Base-by-base conservation (phyloP, 2,329 filamentous ascomycete genomes). In the Neopestalotiopsis clavispora region DNA sequence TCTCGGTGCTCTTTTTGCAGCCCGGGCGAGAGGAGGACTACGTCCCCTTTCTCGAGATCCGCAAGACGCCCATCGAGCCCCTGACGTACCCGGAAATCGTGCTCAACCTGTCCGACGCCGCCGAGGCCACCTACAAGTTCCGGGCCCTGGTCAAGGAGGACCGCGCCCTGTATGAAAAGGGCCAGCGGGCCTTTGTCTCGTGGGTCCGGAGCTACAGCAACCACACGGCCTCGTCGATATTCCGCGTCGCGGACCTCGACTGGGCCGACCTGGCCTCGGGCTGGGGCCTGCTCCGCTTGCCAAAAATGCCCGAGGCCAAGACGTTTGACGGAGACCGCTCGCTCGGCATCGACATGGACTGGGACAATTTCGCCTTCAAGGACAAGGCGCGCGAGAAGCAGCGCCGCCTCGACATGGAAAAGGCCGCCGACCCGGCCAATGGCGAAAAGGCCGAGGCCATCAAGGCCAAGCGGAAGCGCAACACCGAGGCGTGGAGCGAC, bases 171-270 rank as follows among this genome's bases (percentile, higher is more conserved):
- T 91, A 96, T 78, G 94, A 98, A 78, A 96, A 97, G 76, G 94
- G 92, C 0, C 94, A 97, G 77, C 90, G 91, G 71, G 96, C 91
- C 0, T 98, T 99, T 74, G 95, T 98, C 28, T 95, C 92, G 77
- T 98, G 94, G 93, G 90, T 97, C 1, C 90, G 94, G 77, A 92
- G 93, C 73, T 98, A 98, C 82, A 92, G 90, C 77, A 97, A 96
- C 75, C 96, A 98, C 76, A 90, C 95, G 73, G 94, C 95, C 1
- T 91, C 90, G 69, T 97, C 94, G 75, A 98, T 99, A 73, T 99
- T 99, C 84, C 90, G 92, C 12, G 84, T 94, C 2, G 80, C 86
- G 3, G 94, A 97, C 75, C 85, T 98, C 17, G 91, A 97, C 78
- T 99, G 96, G 96, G 83, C 87, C 4, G 92, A 94, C 66, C 85